Evolutionary conservation across 495 filamentous ascomycete species (phyloP).

Genomic region (Parathielavia hyrcaniae): DNA sequence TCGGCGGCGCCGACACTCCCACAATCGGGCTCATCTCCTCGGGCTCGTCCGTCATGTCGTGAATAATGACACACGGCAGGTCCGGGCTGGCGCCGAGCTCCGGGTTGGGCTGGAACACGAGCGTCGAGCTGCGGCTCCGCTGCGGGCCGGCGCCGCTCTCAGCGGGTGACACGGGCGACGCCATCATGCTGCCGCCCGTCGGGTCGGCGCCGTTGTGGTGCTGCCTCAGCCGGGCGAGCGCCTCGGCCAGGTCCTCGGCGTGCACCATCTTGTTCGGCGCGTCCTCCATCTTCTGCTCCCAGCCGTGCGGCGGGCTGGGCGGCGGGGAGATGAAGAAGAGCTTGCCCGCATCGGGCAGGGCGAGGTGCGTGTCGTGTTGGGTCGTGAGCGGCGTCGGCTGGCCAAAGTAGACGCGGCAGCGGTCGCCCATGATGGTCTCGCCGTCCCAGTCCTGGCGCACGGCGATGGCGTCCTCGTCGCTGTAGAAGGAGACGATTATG

Average conservation of each 20-base stretch:
- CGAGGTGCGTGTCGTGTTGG: conserved; percentile 59
- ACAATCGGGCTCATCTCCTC: conserved; percentile 39
- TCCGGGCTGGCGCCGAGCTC: conserved; percentile 62
- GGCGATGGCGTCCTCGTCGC: conserved; percentile 62
- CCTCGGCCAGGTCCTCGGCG: conserved; percentile 78
- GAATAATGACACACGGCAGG: conserved; percentile 83
- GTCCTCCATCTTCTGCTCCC: conserved; percentile 83
- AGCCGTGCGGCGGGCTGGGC: conserved; percentile 84
- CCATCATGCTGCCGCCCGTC: conserved; percentile 20
- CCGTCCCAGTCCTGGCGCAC: conserved; percentile 68
- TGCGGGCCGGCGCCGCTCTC: conserved; percentile 24
- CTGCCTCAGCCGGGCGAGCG: conserved; percentile 62
- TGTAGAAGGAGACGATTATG: conserved; percentile 82
- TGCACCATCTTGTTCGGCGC: conserved; percentile 92
- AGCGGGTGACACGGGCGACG: conserved; percentile 29
- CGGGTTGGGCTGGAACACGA: conserved; percentile 45
- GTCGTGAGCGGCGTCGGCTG: conserved; percentile 53
- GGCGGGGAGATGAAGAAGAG: conserved; percentile 96
- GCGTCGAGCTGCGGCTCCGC: conserved; percentile 39
- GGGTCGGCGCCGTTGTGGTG: conserved; percentile 23
- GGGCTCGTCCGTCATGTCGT: conserved; percentile 69
- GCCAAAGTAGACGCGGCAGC: conserved; percentile 83
- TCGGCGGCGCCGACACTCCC: conserved; percentile 41
- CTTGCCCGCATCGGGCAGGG: conserved; percentile 78
- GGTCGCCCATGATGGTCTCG: conserved; percentile 60